phyloP scores from a whole-genome alignment of 2,329 filamentous ascomycete species.

The Colletotrichum neosansevieriae region DNA sequence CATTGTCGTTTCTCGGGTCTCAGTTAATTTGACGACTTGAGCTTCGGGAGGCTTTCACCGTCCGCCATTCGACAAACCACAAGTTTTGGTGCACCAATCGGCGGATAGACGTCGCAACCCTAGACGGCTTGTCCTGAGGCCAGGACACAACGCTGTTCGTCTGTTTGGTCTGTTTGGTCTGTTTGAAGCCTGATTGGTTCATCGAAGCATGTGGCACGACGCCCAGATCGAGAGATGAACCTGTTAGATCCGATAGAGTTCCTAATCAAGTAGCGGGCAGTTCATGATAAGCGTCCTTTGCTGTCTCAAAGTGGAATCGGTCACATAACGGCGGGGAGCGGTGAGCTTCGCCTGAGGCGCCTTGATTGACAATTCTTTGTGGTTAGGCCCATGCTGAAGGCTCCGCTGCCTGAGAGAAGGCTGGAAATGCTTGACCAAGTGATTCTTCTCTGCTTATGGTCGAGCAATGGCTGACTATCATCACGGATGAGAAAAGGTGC shows the following conservation, averaged over 20 bases:
- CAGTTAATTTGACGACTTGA: background rate
- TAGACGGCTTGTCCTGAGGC: background rate
- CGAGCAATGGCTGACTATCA: background rate
- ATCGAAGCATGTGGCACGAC: background rate
- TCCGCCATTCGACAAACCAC: background rate
- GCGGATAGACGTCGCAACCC: background rate
- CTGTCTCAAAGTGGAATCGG: background rate
- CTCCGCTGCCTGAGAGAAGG: background rate
- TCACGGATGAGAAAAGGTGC: no score
- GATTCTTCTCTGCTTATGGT: background rate
- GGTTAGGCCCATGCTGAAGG: background rate
- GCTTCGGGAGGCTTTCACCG: background rate
- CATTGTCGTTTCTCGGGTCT: no score
- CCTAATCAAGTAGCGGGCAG: background rate
- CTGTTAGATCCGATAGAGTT: background rate
- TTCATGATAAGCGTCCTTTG: background rate
- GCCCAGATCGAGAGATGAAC: background rate
- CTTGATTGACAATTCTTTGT: conserved; percentile 8
- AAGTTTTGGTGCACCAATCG: background rate
- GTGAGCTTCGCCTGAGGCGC: conserved; percentile 13
- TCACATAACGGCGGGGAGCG: conserved; percentile 2
- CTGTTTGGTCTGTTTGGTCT: background rate
- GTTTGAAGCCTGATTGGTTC: background rate
- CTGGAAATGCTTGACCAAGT: conserved; percentile 3
- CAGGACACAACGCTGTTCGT: no score